Evolutionary conservation across 495 filamentous ascomycete species (phyloP).

Genomic region (Xylaria cubensis): DNA sequence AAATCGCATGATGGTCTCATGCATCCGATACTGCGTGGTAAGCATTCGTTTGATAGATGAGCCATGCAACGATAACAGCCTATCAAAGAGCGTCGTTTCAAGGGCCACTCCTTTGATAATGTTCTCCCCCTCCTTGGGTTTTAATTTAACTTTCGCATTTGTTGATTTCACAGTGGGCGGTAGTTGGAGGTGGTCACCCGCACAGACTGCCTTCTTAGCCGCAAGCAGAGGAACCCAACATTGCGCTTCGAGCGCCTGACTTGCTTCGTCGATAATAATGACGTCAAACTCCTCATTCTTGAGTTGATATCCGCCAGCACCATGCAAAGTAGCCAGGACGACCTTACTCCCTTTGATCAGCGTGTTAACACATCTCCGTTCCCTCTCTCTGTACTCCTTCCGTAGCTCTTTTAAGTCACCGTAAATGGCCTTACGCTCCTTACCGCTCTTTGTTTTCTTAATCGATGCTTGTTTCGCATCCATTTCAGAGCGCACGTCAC

Average conservation of each 20-base stretch:
- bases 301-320: conserved; percentile 86
- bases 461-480: conserved; percentile 89
- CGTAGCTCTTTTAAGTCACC: conserved; percentile 81
- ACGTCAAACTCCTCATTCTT: conserved; percentile 86
- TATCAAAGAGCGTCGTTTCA: conserved; percentile 89
- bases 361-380: conserved; percentile 77
- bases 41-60: conserved; percentile 87
- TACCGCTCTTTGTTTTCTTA: conserved; percentile 80
- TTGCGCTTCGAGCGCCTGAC: conserved; percentile 94
- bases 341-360: conserved; percentile 81
- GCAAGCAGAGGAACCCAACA: conserved; percentile 93
- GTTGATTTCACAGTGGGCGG: conserved; percentile 92
- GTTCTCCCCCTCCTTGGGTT: conserved; percentile 42
- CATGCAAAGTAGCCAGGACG: conserved; percentile 90
- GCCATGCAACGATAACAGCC: conserved; percentile 83
- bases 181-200: conserved; percentile 92
- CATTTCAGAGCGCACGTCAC: conserved; percentile 90
- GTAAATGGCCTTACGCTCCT: conserved; percentile 84
- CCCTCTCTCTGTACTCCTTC: conserved; percentile 87
- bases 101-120: conserved; percentile 62
- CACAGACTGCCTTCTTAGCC: conserved; percentile 85
- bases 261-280: conserved; percentile 93
- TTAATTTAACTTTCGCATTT: conserved; percentile 57
- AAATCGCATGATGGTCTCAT: conserved; percentile 92
- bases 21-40: conserved; percentile 99